phyloP scores from a whole-genome alignment of 2,329 filamentous ascomycete genomes.

The Chalara sp. region DNA sequence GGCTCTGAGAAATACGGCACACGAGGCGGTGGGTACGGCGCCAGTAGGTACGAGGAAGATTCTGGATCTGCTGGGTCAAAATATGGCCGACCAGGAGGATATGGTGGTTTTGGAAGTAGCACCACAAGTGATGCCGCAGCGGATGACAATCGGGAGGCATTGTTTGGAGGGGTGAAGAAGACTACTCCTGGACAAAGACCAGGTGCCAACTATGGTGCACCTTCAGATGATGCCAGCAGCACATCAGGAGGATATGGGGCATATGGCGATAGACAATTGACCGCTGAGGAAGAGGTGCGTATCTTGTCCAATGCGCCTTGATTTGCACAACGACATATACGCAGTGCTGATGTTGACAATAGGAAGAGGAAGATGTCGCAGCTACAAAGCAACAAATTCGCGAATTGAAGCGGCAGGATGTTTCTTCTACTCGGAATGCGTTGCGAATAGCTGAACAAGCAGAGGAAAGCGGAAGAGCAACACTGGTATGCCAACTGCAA shows the following conservation, averaged over 20 bases:
- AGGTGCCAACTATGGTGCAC: slow-evolving; percentile 21
- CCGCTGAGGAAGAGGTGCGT: slow-evolving; percentile 55
- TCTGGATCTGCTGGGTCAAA: slow-evolving; percentile 28
- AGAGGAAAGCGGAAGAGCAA: slow-evolving; percentile 64
- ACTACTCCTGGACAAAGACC: slow-evolving; percentile 13
- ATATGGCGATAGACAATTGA: slow-evolving; percentile 68
- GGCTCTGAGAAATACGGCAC: slow-evolving; percentile 46
- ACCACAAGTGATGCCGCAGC: slow-evolving; percentile 33
- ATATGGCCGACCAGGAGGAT: neutral
- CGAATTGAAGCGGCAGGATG: slow-evolving; percentile 70
- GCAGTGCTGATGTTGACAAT: too few species aligned
- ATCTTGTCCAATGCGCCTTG: too few species aligned
- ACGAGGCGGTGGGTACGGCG: slow-evolving; percentile 42
- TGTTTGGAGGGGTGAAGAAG: slow-evolving; percentile 43
- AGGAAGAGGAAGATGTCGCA: slow-evolving; percentile 64
- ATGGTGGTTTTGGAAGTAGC: slow-evolving; percentile 46
- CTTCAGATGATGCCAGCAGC: slow-evolving; percentile 10
- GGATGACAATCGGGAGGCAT: slow-evolving; percentile 52
- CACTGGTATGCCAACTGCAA: slow-evolving; percentile 24
- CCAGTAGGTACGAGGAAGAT: slow-evolving; percentile 43
- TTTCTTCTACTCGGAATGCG: slow-evolving; percentile 65
- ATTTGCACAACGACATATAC: too few species aligned
- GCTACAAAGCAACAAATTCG: slow-evolving; percentile 69
- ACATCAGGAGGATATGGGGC: slow-evolving; percentile 35
- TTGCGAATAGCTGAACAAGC: slow-evolving; percentile 60